phyloP scores from a whole-genome alignment of 2,329 filamentous ascomycete species.

The Arthrocladium fulminans region DNA sequence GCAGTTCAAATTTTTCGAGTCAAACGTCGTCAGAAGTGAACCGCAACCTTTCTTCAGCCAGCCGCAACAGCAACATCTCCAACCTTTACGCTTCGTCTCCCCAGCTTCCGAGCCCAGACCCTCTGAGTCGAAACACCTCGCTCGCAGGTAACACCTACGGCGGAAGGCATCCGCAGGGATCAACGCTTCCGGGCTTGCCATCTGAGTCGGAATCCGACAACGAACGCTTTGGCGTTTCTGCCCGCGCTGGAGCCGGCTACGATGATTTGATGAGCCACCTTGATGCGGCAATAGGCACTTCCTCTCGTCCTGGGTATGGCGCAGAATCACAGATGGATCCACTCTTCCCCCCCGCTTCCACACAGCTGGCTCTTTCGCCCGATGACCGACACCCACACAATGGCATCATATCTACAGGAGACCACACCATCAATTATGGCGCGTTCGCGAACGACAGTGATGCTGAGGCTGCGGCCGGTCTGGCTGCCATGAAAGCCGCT shows the following conservation, averaged over 20 bases:
- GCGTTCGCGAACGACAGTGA: slow-evolving; percentile 68
- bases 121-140: slow-evolving; percentile 44
- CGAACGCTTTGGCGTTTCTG: slow-evolving; percentile 19
- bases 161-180: slow-evolving; percentile 47
- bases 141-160: slow-evolving; percentile 42
- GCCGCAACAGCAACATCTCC: slow-evolving; percentile 22
- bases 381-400: slow-evolving; percentile 43
- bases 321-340: slow-evolving; percentile 9
- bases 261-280: slow-evolving; percentile 52
- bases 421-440: slow-evolving; percentile 39
- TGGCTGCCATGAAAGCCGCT: slow-evolving; percentile 74
- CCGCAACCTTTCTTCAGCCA: slow-evolving; percentile 20
- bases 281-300: slow-evolving; percentile 39
- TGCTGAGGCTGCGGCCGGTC: slow-evolving; percentile 73
- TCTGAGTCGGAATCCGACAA: slow-evolving; percentile 34
- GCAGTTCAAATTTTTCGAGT: slow-evolving; percentile 4
- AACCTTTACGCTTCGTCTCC: slow-evolving; percentile 27
- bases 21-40: slow-evolving; percentile 19
- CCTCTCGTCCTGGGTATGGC: slow-evolving; percentile 11
- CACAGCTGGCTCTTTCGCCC: slow-evolving; percentile 26
- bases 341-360: slow-evolving; percentile 14
- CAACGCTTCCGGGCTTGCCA: slow-evolving; percentile 52
- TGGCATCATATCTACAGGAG: slow-evolving; percentile 39
- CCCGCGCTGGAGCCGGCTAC: slow-evolving; percentile 28
- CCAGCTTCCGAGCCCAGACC: slow-evolving; percentile 36